phyloP scores from a whole-genome alignment of 140 eudicot species.

The Ambrosia hybrid region DNA sequence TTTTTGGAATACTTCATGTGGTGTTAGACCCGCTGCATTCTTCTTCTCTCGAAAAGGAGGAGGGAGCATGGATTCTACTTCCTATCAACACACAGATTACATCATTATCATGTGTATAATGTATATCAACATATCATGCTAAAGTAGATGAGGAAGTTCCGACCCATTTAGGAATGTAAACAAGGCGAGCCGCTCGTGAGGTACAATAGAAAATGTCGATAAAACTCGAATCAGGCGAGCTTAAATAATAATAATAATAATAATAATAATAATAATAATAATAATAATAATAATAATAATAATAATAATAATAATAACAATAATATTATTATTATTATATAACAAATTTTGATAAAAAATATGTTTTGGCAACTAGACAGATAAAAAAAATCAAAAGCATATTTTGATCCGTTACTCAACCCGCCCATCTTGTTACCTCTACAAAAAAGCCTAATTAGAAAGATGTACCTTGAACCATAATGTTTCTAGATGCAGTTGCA shows the following conservation, averaged over 20 bases:
- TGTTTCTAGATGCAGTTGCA: conserved; percentile 47
- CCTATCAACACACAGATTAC: conserved; percentile 8
- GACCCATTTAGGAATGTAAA: background rate
- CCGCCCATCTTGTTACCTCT: too few relatives aligned
- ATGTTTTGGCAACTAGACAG: too few relatives aligned
- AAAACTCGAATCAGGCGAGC: background rate
- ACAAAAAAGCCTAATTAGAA: too few relatives aligned
- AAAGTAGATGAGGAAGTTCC: background rate
- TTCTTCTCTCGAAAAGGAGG: conserved; percentile 28
- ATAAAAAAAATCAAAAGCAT: too few relatives aligned
- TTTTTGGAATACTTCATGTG: conserved; percentile 24
- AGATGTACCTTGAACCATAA: conserved; percentile 46
- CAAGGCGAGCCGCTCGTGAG: background rate
- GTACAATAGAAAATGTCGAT: background rate
- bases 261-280: too few relatives aligned
- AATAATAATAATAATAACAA: too few relatives aligned
- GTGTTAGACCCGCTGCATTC: conserved; percentile 23
- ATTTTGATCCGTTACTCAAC: too few relatives aligned
- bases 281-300: too few relatives aligned
- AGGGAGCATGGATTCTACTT: conserved; percentile 31
- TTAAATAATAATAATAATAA: background rate
- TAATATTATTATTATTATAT: too few relatives aligned
- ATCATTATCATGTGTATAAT: background rate
- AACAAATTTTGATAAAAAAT: too few relatives aligned
- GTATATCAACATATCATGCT: background rate